Base-by-base conservation (phyloP, 768 basidiomycete genomes). In the Exsudoporus frostii region DNA sequence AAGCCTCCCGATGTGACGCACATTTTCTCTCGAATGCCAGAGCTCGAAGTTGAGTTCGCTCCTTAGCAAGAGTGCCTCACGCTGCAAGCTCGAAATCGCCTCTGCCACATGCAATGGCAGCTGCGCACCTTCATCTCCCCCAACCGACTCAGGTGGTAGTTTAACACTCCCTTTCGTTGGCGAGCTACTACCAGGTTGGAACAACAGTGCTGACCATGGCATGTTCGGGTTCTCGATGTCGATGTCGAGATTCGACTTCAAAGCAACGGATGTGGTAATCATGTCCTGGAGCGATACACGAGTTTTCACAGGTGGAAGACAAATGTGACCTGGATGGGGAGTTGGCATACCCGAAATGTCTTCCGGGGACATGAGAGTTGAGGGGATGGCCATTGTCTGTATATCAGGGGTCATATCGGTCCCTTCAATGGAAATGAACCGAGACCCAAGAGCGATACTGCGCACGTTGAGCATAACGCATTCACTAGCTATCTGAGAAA, bases 1-100 rank as follows among this genome's bases (percentile, higher is more conserved):
- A 39, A 93, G 72, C 37, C 85, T 79, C n/a, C 86, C 88, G 45
- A 94, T 87, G 62, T 92, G 89, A 64, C 84, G 82, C 47, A 87
- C 79, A 53, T 91, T 90, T 69, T 92, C 85, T 57, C 88, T 77
- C 52, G 88, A 84, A 38, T 88, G 73, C 88, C 90, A 94, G 24
- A 86, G 74, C 71, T 93, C 88, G 55, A 92, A 90, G 64, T 91
- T 90, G 38, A 93, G 80, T 58, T 93, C 90, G 64, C 84, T 90
- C 45, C 86, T 77, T 27, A 93, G 73, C 27, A 92, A 68, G 3
- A 92, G 68, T 2, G 88, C 76, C 62, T 93, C 89, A 40, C 86
- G 77, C 67, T 94, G 92, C 53, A 94, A 73, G 7, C 74, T 77
- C 14, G 84, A 79, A 29, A 93, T 82, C 9, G 83, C 84, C 49